These are phyloP conservation scores for Camellia sinensis DNA, from an alignment of 148 eudicot genomes.

Conservation along the genomic window DNA sequence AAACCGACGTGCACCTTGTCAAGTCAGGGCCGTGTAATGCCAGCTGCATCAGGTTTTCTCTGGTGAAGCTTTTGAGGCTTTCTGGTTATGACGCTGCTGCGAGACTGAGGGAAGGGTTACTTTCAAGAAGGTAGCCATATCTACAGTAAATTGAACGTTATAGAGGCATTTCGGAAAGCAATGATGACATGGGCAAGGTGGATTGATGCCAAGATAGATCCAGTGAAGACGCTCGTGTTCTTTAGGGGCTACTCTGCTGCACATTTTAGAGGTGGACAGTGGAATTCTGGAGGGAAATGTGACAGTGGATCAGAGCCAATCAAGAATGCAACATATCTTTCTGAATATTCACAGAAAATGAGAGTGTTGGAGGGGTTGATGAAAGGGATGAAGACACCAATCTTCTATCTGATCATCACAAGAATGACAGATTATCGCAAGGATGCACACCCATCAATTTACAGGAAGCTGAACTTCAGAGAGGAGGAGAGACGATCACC, in stretches of 20 bases:
- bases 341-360: conserved; percentile 33
- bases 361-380: conserved; percentile 40
- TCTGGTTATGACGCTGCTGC: conserved; percentile 91
- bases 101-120: conserved; percentile 51
- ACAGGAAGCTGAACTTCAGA: conserved; percentile 38
- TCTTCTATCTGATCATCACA: conserved; percentile 59
- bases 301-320: conserved; percentile 48
- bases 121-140: conserved; percentile 74
- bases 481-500: conserved; percentile 48
- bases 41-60: conserved; percentile 65
- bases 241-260: conserved; percentile 66
- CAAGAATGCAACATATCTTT: conserved; percentile 27
- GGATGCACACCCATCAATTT: conserved; percentile 71
- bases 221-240: conserved; percentile 49
- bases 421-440: conserved; percentile 54
- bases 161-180: conserved; percentile 63
- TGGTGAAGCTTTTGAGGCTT: conserved; percentile 74
- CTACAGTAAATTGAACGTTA: conserved; percentile 38
- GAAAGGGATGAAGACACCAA: conserved; percentile 41
- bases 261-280: conserved; percentile 63
- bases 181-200: conserved; percentile 71
- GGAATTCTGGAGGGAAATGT: conserved; percentile 76
- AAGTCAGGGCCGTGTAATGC: conserved; percentile 64
- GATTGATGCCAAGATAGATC: conserved; percentile 57
- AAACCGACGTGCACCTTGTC: conserved; percentile 47